A percentile compares a stretch with the other conserved stretches of the same genome.
Conservation (phyloP, 2,329 filamentous ascomycete species). For the Cladosporium sp. region DNA sequence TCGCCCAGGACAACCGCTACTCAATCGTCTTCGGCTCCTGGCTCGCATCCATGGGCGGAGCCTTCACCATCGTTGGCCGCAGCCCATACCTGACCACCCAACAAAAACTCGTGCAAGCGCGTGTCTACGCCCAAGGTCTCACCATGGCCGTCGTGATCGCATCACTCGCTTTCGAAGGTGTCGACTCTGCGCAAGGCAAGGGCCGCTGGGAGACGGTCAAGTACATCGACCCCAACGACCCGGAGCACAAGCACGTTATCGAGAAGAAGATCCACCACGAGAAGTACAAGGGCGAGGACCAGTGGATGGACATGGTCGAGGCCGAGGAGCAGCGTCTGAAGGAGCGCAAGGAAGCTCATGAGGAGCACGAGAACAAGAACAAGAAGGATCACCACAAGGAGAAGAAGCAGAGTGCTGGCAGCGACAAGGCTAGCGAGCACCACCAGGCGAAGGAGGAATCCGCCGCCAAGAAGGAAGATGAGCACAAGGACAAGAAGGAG, state of each 20-base stretch:
- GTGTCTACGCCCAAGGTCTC: slow-evolving; percentile 89
- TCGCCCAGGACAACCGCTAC: slow-evolving; percentile 80
- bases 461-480: slow-evolving; percentile 12
- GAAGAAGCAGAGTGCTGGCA: slow-evolving; percentile 11
- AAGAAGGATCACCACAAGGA: slow-evolving; percentile 27
- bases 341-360: slow-evolving; percentile 47
- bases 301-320: slow-evolving; percentile 91
- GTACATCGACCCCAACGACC: slow-evolving; percentile 77
- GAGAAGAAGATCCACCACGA: slow-evolving; percentile 88
- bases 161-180: slow-evolving; percentile 77
- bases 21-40: slow-evolving; percentile 79
- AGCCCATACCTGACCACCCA: slow-evolving; percentile 71
- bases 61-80: slow-evolving; percentile 73
- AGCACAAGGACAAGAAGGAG: slow-evolving; percentile 15
- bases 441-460: slow-evolving; percentile 16
- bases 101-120: slow-evolving; percentile 91
- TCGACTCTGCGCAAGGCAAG: slow-evolving; percentile 73
- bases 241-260: slow-evolving; percentile 76
- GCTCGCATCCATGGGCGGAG: slow-evolving; percentile 75
- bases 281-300: slow-evolving; percentile 82
- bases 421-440: slow-evolving; percentile 14
- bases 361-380: slow-evolving; percentile 30
- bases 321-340: slow-evolving; percentile 68
- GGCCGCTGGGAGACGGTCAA: slow-evolving; percentile 83
- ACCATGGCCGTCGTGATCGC: slow-evolving; percentile 82